Evolutionary conservation across 2,329 filamentous ascomycete species (phyloP).

Genomic region (Pyricularia grisea): DNA sequence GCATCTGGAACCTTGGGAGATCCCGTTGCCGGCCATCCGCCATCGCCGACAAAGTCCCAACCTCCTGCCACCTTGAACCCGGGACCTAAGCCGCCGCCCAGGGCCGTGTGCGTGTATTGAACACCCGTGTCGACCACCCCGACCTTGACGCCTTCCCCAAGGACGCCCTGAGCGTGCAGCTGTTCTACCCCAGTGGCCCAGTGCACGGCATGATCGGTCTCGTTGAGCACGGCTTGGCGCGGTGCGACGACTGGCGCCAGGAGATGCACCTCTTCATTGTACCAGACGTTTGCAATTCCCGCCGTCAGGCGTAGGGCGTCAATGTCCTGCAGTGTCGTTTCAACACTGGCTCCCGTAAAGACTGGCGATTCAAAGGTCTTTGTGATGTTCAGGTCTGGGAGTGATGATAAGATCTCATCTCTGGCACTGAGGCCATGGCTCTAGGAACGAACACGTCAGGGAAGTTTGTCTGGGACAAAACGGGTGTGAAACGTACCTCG

Average conservation of each 20-base stretch:
- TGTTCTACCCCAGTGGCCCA: slow-evolving; percentile 8
- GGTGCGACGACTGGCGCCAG: not conserved
- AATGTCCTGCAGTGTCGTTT: not conserved
- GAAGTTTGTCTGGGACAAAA: not conserved
- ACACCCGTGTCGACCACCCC: slow-evolving; percentile 9
- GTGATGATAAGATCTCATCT: not conserved
- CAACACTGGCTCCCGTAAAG: not conserved
- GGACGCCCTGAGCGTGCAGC: slow-evolving; percentile 7
- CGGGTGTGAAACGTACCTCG: not conserved
- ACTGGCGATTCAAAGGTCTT: not conserved
- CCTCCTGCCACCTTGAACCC: slow-evolving; percentile 32
- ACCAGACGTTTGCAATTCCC: not conserved
- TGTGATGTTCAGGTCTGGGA: not conserved
- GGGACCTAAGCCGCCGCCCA: slow-evolving; percentile 34
- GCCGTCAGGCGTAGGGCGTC: not conserved
- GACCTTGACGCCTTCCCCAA: slow-evolving; percentile 8
- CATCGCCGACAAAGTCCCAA: slow-evolving; percentile 30
- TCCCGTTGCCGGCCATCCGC: slow-evolving; percentile 5
- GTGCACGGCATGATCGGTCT: slow-evolving; percentile 3
- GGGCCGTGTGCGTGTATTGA: slow-evolving; percentile 9
- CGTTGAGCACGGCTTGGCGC: not conserved
- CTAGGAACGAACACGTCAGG: not conserved
- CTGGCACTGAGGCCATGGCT: not conserved
- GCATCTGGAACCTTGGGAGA: slow-evolving; percentile 13
- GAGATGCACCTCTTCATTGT: not conserved